A percentile compares a stretch with the other conserved stretches of the same genome.
phyloP scores from a whole-genome alignment of 257 asterid genomes.

The Solanum appendiculatum region DNA sequence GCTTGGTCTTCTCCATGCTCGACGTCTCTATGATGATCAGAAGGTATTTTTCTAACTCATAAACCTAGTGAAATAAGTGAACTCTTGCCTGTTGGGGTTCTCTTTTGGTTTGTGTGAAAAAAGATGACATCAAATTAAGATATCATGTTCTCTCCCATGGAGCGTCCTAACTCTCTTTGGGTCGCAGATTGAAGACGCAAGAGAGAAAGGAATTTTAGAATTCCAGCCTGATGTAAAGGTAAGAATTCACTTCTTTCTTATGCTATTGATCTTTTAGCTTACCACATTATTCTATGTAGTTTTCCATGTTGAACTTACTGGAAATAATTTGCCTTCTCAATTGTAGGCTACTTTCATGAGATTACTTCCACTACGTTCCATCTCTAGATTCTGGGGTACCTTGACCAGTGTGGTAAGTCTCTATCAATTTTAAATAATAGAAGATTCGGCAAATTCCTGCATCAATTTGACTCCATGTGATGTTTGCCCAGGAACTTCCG shows the following conservation, averaged over 20 bases:
- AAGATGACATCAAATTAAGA: neutral
- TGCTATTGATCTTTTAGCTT: neutral
- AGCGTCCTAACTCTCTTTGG: constrained; percentile 16
- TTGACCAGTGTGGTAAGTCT: constrained; percentile 62
- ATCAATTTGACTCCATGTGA: neutral
- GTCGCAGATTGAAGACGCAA: constrained; percentile 69
- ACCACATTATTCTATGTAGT: neutral
- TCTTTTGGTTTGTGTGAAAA: neutral
- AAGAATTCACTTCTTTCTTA: neutral
- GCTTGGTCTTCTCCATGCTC: constrained; percentile 96
- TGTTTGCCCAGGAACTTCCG: constrained; percentile 72
- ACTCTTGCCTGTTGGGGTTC: neutral
- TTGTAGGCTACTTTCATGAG: constrained; percentile 72
- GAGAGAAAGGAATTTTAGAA: constrained; percentile 57
- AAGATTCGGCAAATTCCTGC: neutral
- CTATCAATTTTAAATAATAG: constrained; percentile 2
- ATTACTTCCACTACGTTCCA: constrained; percentile 73
- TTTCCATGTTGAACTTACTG: neutral
- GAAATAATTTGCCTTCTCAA: neutral
- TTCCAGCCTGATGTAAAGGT: constrained; percentile 89
- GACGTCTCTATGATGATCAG: constrained; percentile 78
- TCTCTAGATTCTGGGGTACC: constrained; percentile 87
- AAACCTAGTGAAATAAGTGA: neutral
- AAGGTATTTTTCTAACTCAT: constrained; percentile 32
- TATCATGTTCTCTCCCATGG: neutral